A percentile compares a stretch with the other conserved stretches of the same genome.
Evolutionary conservation across 768 basidiomycete species (phyloP).

Genomic region (Kwoniella mangroviensis): DNA sequence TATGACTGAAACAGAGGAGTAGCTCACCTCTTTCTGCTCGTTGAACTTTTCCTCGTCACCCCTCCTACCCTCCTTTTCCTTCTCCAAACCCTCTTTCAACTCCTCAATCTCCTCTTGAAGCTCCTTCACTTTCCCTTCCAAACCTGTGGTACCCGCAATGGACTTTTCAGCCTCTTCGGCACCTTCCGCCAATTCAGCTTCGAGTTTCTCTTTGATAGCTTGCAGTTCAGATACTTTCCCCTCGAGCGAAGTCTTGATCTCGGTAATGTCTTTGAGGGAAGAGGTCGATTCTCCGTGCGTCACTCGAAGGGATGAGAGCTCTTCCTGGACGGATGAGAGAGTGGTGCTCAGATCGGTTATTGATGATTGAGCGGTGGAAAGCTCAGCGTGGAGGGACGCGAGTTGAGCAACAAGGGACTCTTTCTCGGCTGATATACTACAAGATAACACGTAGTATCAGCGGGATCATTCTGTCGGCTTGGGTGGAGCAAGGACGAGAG

Average conservation of each 20-base stretch:
- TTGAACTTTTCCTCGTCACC: constrained; percentile 13
- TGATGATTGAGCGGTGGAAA: constrained; percentile 20
- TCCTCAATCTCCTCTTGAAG: constrained; percentile 23
- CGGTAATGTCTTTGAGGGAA: background rate
- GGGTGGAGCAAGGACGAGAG: no score
- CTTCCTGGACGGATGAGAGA: constrained; percentile 22
- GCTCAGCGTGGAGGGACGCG: background rate
- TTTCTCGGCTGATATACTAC: constrained; percentile 15
- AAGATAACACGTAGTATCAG: no score
- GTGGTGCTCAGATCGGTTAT: constrained; percentile 7
- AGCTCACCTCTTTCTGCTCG: constrained; percentile 22
- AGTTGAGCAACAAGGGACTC: constrained; percentile 12
- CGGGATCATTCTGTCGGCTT: no score
- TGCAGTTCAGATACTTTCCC: constrained; percentile 19
- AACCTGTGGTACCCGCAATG: constrained; percentile 11
- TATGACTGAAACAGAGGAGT: background rate
- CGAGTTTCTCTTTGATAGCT: constrained; percentile 12
- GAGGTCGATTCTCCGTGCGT: constrained; percentile 8
- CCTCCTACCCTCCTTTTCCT: constrained; percentile 8
- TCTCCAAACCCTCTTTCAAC: constrained; percentile 6
- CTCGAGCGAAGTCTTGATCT: constrained; percentile 9
- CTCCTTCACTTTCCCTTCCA: constrained; percentile 18
- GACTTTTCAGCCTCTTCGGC: constrained; percentile 26
- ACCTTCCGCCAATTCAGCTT: constrained; percentile 27
- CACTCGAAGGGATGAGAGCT: constrained; percentile 5